Evolutionary conservation across 1,284 basidiomycete genomes (phyloP), one percentile per base, ranked within the genome.

Genomic region (Ganoderma resinaceum): DNA sequence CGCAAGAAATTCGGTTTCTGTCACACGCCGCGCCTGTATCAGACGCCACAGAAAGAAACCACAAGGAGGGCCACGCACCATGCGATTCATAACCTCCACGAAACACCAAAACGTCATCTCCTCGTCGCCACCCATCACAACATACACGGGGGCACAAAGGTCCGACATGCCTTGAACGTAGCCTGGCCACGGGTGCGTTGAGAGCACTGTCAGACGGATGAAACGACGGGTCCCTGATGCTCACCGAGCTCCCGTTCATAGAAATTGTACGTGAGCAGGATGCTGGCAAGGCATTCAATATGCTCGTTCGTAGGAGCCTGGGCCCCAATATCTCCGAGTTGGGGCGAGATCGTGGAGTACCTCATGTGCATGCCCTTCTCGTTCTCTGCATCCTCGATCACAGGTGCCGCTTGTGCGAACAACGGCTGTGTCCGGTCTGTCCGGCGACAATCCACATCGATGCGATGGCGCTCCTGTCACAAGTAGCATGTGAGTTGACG

Each of bases 161-260:
- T 99, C 98, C 1, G 95, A 97, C 98, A 99, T 99, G 38, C 98
- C 96, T 82, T 98, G 94, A 3, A 96, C 96, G 77, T 97, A 96
- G 31, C 92, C 91, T 92, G 23, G 6, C 38, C 61, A 26, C 20
- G 18, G 52, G 26, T 23, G 49, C 38, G 38, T 53, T 49, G 38
- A 26, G 23, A 23, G 46, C 35, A 16, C 29, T 11, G 12, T 35
- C 18, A 29, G 29, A 49, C 42, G 42, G 31, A 31, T 18, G 8
- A 5, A 49, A 29, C 26, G 29, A n/a, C 23, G 3, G n/a, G 46
- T 8, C 11, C 3, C 46, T 33, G 42, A 38, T 20, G 18, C 89
- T 75, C 75, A 95, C 95, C 96, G 57, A 97, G 85, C 29, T 95
- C 91, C 75, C 91, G 95, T 77, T 96, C 91, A 74, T 94, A 95